These are phyloP conservation scores for Yamadazyma kitorensis DNA, from an alignment of 805 yeast species.

Conservation along the genomic window DNA sequence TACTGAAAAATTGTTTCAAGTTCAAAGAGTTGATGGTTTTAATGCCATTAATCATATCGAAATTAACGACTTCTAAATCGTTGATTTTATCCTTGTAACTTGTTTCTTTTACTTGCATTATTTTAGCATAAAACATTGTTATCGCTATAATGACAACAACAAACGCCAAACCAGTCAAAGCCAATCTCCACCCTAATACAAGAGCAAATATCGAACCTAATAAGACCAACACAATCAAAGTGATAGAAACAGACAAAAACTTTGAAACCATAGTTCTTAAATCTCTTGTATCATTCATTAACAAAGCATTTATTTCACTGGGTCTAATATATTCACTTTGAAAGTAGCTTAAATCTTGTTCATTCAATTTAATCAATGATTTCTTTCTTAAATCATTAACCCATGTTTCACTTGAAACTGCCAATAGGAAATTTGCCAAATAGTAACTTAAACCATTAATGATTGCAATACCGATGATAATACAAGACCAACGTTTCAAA, in stretches of 20 bases:
- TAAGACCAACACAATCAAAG: slow-evolving; percentile 51
- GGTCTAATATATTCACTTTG: slow-evolving; percentile 35
- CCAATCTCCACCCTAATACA: slow-evolving; percentile 78
- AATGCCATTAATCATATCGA: slow-evolving; percentile 57
- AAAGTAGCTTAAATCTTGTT: slow-evolving; percentile 57
- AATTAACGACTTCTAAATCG: slow-evolving; percentile 46
- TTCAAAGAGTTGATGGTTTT: slow-evolving; percentile 62
- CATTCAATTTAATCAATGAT: slow-evolving; percentile 47
- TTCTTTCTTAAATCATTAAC: slow-evolving; percentile 48
- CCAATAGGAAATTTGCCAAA: slow-evolving; percentile 47
- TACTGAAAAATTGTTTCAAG: slow-evolving; percentile 47
- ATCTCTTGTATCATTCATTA: slow-evolving; percentile 83
- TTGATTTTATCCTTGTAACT: slow-evolving; percentile 57
- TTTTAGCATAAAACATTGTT: slow-evolving; percentile 49
- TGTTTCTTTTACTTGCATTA: slow-evolving; percentile 56
- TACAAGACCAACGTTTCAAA: slow-evolving; percentile 61
- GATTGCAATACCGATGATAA: slow-evolving; percentile 60
- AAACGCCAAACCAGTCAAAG: slow-evolving; percentile 77
- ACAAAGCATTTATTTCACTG: slow-evolving; percentile 58
- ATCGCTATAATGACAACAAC: slow-evolving; percentile 59
- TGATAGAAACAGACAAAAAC: slow-evolving; percentile 52
- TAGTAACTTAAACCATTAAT: slow-evolving; percentile 60
- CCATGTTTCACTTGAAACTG: slow-evolving; percentile 68
- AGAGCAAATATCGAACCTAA: slow-evolving; percentile 79
- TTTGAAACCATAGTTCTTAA: slow-evolving; percentile 62